Percentiles rank a stretch among this genome's conserved stretches.
These are phyloP conservation scores for Lumnitzera racemosa DNA, from an alignment of 345 rosid species.

Conservation along the genomic window DNA sequence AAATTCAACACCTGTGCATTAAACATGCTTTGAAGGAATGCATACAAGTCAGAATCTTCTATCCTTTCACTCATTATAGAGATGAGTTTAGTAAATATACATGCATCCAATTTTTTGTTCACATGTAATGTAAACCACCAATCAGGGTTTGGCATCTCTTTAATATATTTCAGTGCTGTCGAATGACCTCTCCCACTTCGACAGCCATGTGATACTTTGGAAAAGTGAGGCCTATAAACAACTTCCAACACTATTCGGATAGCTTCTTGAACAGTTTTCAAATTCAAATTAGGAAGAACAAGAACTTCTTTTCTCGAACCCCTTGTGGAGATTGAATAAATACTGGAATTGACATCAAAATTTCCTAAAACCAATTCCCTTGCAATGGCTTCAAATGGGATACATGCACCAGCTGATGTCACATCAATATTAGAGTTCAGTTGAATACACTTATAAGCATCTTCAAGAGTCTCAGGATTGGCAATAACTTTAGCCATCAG, in stretches of 20 bases:
- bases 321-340: conserved; percentile 44
- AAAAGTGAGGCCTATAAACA: conserved; percentile 66
- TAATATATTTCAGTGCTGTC: conserved; percentile 68
- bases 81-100: conserved; percentile 42
- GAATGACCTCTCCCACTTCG: conserved; percentile 74
- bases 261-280: conserved; percentile 76
- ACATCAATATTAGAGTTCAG: conserved; percentile 57
- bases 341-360: conserved; percentile 51
- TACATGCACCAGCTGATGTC: conserved; percentile 9
- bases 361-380: conserved; percentile 51
- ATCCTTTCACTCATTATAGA: conserved; percentile 57
- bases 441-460: conserved; percentile 56
- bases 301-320: conserved; percentile 61
- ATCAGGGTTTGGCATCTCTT: conserved; percentile 47
- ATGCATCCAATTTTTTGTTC: conserved; percentile 44
- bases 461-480: conserved; percentile 55
- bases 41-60: conserved; percentile 40
- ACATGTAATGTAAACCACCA: conserved; percentile 78
- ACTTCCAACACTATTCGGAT: conserved; percentile 70
- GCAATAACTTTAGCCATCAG: conserved; percentile 58
- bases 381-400: conserved; percentile 44
- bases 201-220: conserved; percentile 87
- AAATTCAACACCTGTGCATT: conserved; percentile 62
- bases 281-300: conserved; percentile 58
- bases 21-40: conserved; percentile 55